Evolutionary conservation across 2,329 filamentous ascomycete genomes (phyloP).

Genomic region (Hypoxylon sp.): DNA sequence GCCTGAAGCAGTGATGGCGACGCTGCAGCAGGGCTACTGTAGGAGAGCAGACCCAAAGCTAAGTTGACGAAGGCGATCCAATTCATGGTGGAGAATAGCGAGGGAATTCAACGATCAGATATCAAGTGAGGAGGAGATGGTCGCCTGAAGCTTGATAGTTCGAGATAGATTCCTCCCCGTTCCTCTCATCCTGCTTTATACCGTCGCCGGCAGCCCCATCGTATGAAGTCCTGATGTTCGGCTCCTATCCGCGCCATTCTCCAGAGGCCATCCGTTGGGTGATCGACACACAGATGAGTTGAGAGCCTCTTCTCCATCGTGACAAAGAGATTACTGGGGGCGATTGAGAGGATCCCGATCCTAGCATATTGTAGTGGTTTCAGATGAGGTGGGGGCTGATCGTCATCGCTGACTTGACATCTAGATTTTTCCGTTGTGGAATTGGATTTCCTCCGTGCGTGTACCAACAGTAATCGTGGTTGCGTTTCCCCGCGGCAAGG

Average conservation of each 20-base stretch:
- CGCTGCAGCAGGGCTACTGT: background rate
- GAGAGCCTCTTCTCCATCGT: background rate
- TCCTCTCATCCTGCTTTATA: slow-evolving; percentile 6
- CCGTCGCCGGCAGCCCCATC: background rate
- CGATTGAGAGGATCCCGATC: background rate
- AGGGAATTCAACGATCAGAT: background rate
- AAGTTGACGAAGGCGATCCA: slow-evolving; percentile 1
- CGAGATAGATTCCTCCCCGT: background rate
- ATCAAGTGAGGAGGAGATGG: background rate
- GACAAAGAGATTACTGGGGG: background rate
- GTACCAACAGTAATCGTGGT: slow-evolving; percentile 5
- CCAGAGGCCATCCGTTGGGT: background rate
- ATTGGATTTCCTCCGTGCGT: background rate
- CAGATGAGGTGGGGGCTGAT: background rate
- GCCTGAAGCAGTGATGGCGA: slow-evolving; percentile 1
- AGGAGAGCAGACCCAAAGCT: background rate
- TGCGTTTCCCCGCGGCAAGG: slow-evolving; percentile 11
- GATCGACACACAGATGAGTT: background rate
- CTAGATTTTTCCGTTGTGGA: slow-evolving; percentile 13
- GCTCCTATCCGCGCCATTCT: background rate
- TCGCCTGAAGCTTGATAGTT: background rate
- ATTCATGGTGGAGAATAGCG: slow-evolving; percentile 1
- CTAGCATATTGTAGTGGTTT: background rate
- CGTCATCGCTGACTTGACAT: slow-evolving; percentile 3
- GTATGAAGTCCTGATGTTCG: background rate